Percentiles rank a stretch among this genome's conserved stretches.
These are phyloP conservation scores for Microdochium bolleyi DNA, from an alignment of 2,329 filamentous ascomycete species.

Conservation along the genomic window DNA sequence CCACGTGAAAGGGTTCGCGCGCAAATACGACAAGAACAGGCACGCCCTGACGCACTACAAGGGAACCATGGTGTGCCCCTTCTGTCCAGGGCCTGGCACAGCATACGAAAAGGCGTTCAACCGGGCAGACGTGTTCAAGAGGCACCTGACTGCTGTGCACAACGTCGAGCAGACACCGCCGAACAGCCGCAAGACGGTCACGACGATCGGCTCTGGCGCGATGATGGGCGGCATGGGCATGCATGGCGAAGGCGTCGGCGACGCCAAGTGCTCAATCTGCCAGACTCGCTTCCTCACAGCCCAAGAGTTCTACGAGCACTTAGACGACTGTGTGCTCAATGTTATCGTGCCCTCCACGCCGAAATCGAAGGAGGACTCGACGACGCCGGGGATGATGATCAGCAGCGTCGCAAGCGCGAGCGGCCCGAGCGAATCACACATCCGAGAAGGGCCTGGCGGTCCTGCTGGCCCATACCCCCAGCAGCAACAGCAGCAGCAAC, in stretches of 20 bases:
- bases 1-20: conserved; percentile 82
- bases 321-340: conserved; percentile 60
- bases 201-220: conserved; percentile 12
- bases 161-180: conserved; percentile 88
- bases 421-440: neutral
- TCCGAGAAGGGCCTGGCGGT: neutral
- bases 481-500: no score
- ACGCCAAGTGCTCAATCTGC: conserved; percentile 88
- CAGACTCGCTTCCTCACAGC: conserved; percentile 70
- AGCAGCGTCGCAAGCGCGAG: neutral
- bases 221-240: neutral
- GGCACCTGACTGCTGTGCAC: conserved; percentile 84
- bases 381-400: neutral
- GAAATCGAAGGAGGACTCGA: conserved; percentile 10
- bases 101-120: conserved; percentile 93
- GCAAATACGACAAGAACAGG: conserved; percentile 94
- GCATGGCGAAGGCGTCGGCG: conserved; percentile 29
- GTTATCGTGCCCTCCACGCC: conserved; percentile 44
- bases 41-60: conserved; percentile 95
- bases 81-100: conserved; percentile 83
- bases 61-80: conserved; percentile 93
- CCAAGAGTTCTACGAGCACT: conserved; percentile 95
- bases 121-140: conserved; percentile 91
- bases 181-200: conserved; percentile 70
- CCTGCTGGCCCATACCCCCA: neutral